Percentiles rank a stretch among this genome's conserved stretches.
phyloP scores from a whole-genome alignment of 2,329 filamentous ascomycete genomes.

The Coniosporium tulheliwenetii region DNA sequence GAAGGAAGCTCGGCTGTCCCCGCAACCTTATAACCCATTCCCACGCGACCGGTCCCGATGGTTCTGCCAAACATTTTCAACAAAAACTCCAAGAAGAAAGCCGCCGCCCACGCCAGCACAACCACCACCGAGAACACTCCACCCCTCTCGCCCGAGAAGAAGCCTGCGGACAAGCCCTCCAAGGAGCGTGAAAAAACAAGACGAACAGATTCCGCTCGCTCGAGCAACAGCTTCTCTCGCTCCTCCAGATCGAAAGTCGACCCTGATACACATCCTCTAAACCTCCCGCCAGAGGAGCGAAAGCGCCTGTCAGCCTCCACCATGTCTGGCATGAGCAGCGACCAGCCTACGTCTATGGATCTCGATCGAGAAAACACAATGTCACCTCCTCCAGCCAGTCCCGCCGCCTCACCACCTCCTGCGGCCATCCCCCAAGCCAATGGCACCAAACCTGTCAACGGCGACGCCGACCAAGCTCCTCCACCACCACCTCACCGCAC shows the following conservation, averaged over 20 bases:
- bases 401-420: slow-evolving; percentile 16
- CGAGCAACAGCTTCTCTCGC: slow-evolving; percentile 12
- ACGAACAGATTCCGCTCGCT: slow-evolving; percentile 15
- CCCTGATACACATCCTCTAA: slow-evolving; percentile 69
- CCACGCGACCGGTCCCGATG: neutral
- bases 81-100: slow-evolving; percentile 2
- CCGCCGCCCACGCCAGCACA: neutral
- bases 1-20: too few species aligned
- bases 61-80: slow-evolving; percentile 2
- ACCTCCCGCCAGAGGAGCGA: slow-evolving; percentile 77
- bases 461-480: slow-evolving; percentile 36
- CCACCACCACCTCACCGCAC: slow-evolving; percentile 56
- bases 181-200: slow-evolving; percentile 13
- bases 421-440: slow-evolving; percentile 14
- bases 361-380: slow-evolving; percentile 50
- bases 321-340: slow-evolving; percentile 26
- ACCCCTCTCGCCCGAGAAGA: slow-evolving; percentile 22
- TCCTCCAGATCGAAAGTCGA: slow-evolving; percentile 32
- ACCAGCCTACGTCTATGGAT: slow-evolving; percentile 57
- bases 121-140: slow-evolving; percentile 8
- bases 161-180: slow-evolving; percentile 14
- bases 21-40: too few species aligned
- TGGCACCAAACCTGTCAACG: slow-evolving; percentile 26
- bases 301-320: slow-evolving; percentile 58
- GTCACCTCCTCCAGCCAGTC: slow-evolving; percentile 37